These are phyloP conservation scores for Mycotypha africana DNA, from an alignment of 371 early-diverging fungal genomes.

Conservation along the genomic window DNA sequence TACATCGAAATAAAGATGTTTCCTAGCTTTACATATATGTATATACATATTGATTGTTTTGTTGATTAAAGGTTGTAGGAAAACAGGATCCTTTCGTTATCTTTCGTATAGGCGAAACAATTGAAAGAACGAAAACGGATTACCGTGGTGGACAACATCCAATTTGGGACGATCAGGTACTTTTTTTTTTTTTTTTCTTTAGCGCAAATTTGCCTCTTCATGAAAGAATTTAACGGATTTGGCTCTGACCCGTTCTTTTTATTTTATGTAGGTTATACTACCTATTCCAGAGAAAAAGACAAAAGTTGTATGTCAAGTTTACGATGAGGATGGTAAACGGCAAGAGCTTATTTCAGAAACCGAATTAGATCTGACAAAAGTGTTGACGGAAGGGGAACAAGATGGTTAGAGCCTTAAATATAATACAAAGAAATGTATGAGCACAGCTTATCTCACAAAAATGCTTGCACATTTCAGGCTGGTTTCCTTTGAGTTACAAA, in stretches of 20 bases:
- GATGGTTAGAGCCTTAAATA: conserved; percentile 42
- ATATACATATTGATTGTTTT: not conserved
- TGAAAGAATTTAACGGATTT: too few relatives aligned
- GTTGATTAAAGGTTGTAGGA: conserved; percentile 27
- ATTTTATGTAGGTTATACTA: conserved; percentile 42
- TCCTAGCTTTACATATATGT: too few relatives aligned
- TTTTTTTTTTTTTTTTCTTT: too few relatives aligned
- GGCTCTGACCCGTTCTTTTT: too few relatives aligned
- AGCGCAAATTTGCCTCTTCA: too few relatives aligned
- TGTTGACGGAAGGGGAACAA: conserved; percentile 58
- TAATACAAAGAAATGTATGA: not conserved
- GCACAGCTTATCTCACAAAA: not conserved
- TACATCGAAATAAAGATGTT: not conserved
- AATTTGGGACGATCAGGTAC: conserved; percentile 50
- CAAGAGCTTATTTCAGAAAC: conserved; percentile 63
- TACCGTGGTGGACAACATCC: conserved; percentile 46
- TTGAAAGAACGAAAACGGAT: conserved; percentile 37
- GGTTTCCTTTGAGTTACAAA: conserved; percentile 49
- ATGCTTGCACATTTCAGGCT: conserved; percentile 41
- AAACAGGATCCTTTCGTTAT: conserved; percentile 48
- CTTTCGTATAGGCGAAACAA: conserved; percentile 34
- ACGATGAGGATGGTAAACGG: conserved; percentile 43
- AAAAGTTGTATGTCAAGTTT: conserved; percentile 34
- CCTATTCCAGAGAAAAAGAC: conserved; percentile 39
- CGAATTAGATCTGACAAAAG: conserved; percentile 54